Evolutionary conservation across 208 protist species (phyloP).

Genomic region (Acanthamoeba culbertsoni): DNA sequence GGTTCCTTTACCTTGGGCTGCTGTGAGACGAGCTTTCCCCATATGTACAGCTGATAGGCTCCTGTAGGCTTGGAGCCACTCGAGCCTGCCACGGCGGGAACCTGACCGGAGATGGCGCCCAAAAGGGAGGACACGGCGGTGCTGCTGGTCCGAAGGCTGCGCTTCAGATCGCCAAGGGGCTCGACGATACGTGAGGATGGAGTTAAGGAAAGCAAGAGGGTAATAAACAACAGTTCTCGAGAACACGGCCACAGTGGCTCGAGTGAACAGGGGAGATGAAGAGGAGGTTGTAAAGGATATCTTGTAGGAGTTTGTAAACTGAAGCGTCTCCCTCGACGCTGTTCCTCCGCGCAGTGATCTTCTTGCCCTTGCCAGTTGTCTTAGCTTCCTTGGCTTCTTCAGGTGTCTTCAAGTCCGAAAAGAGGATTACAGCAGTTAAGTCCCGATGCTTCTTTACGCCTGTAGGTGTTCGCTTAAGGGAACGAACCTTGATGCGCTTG

Average conservation of each 20-base stretch:
- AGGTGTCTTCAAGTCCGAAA: no score
- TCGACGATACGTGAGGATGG: conserved; percentile 35
- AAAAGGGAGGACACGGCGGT: conserved; percentile 3
- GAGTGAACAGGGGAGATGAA: background rate
- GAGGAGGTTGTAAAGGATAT: conserved; percentile 37
- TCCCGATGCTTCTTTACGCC: no score
- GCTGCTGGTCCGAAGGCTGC: background rate
- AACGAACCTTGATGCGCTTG: background rate
- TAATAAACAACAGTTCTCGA: background rate
- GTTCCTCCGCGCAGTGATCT: background rate
- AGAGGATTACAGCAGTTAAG: no score
- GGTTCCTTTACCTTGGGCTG: conserved; percentile 21
- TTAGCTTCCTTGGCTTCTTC: background rate
- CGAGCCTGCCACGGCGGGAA: background rate
- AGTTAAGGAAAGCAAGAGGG: background rate
- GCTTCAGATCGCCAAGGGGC: background rate
- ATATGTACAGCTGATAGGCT: conserved; percentile 26
- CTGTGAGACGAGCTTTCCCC: conserved; percentile 38
- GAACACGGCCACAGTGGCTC: background rate
- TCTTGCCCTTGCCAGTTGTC: background rate
- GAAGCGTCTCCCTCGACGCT: background rate
- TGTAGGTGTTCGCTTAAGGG: no score
- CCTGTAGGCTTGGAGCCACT: background rate
- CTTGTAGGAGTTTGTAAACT: conserved; percentile 32
- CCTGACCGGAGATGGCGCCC: background rate